phyloP scores from a whole-genome alignment of 2,329 filamentous ascomycete species.

The Pezicula radicicola region DNA sequence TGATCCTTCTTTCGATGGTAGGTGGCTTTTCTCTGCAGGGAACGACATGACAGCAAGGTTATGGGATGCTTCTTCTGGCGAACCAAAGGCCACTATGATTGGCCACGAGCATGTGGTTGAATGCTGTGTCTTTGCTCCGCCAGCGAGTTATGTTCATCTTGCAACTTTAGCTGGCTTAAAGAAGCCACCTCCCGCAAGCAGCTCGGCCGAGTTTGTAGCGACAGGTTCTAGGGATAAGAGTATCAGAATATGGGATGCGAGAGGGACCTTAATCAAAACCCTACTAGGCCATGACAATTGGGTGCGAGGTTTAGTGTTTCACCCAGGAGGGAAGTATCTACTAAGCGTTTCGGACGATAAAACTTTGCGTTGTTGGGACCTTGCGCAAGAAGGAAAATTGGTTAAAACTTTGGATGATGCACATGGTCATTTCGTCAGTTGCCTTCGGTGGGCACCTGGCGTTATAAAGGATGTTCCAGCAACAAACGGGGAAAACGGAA shows the following conservation, averaged over 20 bases:
- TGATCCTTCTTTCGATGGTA: conserved; percentile 75
- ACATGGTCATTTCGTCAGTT: conserved; percentile 82
- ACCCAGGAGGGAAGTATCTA: conserved; percentile 88
- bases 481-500: conserved; percentile 40
- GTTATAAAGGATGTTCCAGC: conserved; percentile 57
- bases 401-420: conserved; percentile 77
- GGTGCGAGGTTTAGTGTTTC: conserved; percentile 83
- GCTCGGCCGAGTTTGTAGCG: conserved; percentile 82
- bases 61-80: conserved; percentile 76
- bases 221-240: conserved; percentile 89
- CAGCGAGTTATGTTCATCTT: conserved; percentile 73
- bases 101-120: conserved; percentile 86
- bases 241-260: conserved; percentile 84
- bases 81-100: conserved; percentile 75
- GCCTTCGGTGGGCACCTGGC: conserved; percentile 82
- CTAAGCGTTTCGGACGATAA: conserved; percentile 87
- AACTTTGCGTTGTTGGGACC: conserved; percentile 89
- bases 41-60: conserved; percentile 79
- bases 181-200: conserved; percentile 71
- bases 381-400: conserved; percentile 84
- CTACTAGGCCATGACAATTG: conserved; percentile 91
- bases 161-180: conserved; percentile 77
- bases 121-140: conserved; percentile 83
- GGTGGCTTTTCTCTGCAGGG: conserved; percentile 78
- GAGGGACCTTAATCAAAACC: conserved; percentile 81